Evolutionary conservation across 2,329 filamentous ascomycete species (phyloP).

Genomic region (Aspergillus unguis): DNA sequence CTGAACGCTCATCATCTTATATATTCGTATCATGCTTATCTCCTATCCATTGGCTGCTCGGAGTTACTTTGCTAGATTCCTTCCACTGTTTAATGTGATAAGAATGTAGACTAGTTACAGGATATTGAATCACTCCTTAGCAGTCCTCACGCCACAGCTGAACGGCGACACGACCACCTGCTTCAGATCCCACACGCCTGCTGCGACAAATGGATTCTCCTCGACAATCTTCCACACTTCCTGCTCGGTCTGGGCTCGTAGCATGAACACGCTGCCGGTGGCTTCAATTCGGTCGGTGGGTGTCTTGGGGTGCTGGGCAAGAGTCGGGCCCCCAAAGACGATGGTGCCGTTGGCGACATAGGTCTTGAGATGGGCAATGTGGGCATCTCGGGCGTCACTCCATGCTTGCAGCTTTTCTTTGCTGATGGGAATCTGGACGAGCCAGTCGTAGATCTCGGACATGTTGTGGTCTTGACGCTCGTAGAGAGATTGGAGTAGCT

Average conservation of each 20-base stretch:
- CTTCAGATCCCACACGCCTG: neutral
- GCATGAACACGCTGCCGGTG: neutral
- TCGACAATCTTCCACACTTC: neutral
- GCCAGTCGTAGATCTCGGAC: neutral
- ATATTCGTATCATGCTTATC: no score
- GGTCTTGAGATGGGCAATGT: neutral
- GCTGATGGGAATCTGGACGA: neutral
- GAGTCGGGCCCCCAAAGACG: neutral
- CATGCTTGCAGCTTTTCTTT: neutral
- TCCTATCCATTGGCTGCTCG: neutral
- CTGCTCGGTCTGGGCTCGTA: neutral
- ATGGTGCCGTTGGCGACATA: neutral
- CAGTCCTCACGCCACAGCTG: neutral
- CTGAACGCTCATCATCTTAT: no score
- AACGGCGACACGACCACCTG: neutral
- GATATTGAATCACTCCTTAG: neutral
- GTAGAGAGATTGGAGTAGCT: no score
- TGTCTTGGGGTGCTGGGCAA: neutral
- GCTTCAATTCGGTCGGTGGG: neutral
- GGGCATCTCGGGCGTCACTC: neutral
- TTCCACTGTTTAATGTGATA: neutral
- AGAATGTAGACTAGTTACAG: no score
- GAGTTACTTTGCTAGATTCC: neutral
- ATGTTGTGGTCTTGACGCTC: neutral
- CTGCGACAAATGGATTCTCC: neutral